Evolutionary conservation across 78 protist genomes (phyloP).

Genomic region (Cavenderia fasciculata): DNA sequence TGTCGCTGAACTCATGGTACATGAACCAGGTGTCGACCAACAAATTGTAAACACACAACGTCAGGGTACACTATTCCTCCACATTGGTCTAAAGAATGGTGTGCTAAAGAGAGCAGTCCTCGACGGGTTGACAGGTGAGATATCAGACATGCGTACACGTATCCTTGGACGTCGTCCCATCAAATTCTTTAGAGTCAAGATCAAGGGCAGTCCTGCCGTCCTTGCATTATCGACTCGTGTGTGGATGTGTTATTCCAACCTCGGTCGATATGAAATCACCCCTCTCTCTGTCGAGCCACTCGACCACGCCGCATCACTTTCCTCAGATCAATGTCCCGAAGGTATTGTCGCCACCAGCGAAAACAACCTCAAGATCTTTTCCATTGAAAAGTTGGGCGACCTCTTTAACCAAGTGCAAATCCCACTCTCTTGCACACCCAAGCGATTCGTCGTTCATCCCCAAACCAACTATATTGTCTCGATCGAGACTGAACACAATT

Average conservation of each 20-base stretch:
- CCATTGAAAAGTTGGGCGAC: slow-evolving; percentile 89
- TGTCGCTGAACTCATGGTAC: slow-evolving; percentile 18
- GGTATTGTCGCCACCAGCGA: slow-evolving; percentile 93
- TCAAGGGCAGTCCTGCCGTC: slow-evolving; percentile 80
- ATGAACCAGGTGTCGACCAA: slow-evolving; percentile 17
- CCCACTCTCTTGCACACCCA: slow-evolving; percentile 90
- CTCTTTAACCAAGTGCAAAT: slow-evolving; percentile 84
- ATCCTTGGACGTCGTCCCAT: slow-evolving; percentile 90
- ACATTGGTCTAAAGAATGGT: slow-evolving; percentile 96
- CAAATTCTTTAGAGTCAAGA: slow-evolving; percentile 64
- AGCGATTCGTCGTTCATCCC: slow-evolving; percentile 82
- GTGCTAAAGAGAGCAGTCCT: slow-evolving; percentile 89
- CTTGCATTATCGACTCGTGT: slow-evolving; percentile 92
- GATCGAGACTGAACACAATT: slow-evolving; percentile 90
- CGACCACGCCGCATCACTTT: slow-evolving; percentile 89
- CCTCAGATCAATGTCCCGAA: slow-evolving; percentile 95
- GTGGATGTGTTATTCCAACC: slow-evolving; percentile 90
- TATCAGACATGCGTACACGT: slow-evolving; percentile 89
- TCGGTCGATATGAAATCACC: slow-evolving; percentile 30
- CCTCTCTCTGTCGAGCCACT: slow-evolving; percentile 91
- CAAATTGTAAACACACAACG: slow-evolving; percentile 11
- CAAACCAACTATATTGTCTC: slow-evolving; percentile 63
- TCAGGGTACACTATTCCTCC: slow-evolving; percentile 58
- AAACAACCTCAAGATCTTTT: slow-evolving; percentile 84
- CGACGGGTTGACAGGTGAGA: slow-evolving; percentile 89